A percentile compares a stretch with the other conserved stretches of the same genome.
Evolutionary conservation across 306 rosid species (phyloP).

Genomic region (Purshia tridentata): DNA sequence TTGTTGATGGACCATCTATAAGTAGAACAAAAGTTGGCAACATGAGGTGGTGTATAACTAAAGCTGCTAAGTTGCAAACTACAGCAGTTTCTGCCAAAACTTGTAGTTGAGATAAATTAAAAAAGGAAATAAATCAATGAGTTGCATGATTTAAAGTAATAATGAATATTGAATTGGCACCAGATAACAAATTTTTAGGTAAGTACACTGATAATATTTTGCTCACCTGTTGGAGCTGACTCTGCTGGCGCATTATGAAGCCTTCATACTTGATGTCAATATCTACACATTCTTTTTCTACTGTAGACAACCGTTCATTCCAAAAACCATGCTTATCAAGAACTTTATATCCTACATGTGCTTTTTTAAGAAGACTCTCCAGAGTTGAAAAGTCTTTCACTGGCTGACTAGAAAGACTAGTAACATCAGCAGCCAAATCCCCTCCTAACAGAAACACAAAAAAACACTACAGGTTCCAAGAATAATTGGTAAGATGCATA

Average conservation of each 20-base stretch:
- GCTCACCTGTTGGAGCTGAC: conserved; percentile 84
- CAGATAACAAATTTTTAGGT: not conserved
- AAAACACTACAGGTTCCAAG: not conserved
- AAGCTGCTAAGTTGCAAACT: conserved; percentile 4
- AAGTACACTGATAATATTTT: conserved; percentile 11
- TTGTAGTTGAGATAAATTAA: not conserved
- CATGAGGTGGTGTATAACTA: not conserved
- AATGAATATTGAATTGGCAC: not conserved
- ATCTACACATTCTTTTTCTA: conserved; percentile 87
- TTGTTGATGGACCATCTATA: conserved; percentile 81
- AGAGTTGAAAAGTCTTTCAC: conserved; percentile 78
- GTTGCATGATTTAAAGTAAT: conserved; percentile 5
- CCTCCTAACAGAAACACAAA: conserved; percentile 54
- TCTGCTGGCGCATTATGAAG: conserved; percentile 88
- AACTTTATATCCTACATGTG: conserved; percentile 70
- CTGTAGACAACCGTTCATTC: conserved; percentile 53
- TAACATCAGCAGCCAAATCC: conserved; percentile 72
- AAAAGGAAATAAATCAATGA: not conserved
- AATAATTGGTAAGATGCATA: not conserved
- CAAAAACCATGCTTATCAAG: conserved; percentile 90
- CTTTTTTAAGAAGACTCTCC: conserved; percentile 97
- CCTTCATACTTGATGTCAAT: conserved; percentile 95
- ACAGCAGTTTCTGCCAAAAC: not conserved
- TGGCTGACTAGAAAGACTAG: conserved; percentile 70
- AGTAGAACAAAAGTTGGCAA: conserved; percentile 17